Percentiles rank a stretch among this genome's conserved stretches.
These are phyloP conservation scores for Acacia concinna DNA, from an alignment of 331 rosid genomes.

Conservation along the genomic window DNA sequence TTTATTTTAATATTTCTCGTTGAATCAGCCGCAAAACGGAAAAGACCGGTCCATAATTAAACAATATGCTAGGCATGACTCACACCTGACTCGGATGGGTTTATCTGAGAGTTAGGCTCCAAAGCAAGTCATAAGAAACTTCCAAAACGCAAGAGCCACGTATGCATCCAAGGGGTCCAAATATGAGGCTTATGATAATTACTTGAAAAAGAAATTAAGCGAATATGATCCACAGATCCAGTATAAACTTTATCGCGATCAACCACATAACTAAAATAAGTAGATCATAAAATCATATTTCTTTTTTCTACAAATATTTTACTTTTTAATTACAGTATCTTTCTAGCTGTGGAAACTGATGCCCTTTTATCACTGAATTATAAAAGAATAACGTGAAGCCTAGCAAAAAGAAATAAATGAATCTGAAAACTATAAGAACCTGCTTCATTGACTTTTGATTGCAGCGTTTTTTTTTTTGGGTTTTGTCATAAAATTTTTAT, in stretches of 20 bases:
- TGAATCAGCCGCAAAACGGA: neutral
- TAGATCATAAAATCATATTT: neutral
- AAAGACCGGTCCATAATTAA: neutral
- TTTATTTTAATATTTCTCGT: neutral
- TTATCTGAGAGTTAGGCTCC: neutral
- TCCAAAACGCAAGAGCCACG: neutral
- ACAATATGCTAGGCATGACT: neutral
- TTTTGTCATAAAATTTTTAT: no score
- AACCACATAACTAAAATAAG: neutral
- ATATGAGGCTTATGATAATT: neutral
- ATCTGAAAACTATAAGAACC: neutral
- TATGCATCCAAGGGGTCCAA: neutral
- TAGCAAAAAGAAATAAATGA: neutral
- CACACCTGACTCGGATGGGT: slow-evolving; percentile 29
- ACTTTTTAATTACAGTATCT: neutral
- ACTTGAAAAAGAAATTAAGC: neutral
- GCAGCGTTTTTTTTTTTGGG: neutral
- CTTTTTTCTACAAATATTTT: neutral
- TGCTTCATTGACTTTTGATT: neutral
- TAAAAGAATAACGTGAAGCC: slow-evolving; percentile 20
- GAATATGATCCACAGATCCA: slow-evolving; percentile 19
- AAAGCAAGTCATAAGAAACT: neutral
- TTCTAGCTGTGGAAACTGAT: neutral
- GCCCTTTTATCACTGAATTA: neutral
- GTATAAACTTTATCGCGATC: slow-evolving; percentile 2